Evolutionary conservation across 805 yeast genomes (phyloP), one percentile per base, ranked within the genome.

Genomic region (Zygosaccharomyces lentus): DNA sequence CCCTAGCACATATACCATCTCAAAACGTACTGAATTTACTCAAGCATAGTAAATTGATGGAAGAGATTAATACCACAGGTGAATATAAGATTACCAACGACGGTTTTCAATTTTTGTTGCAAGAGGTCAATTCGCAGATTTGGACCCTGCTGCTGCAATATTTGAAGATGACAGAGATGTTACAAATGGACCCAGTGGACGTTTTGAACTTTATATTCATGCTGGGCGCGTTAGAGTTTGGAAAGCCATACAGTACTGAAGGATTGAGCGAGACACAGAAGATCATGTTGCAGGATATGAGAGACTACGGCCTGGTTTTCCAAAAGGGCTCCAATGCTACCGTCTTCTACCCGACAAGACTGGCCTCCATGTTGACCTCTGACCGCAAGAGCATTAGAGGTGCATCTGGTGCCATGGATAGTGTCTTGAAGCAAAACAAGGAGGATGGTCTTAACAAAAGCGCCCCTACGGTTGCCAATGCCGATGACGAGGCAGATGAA

Each of bases 141-240:
- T 93, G 99, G 99, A 83, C 96, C 0, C 69, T 93, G 34, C 69
- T 93, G 38, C 69, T 93, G 32, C 96, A 93, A 62, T 93, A 93
- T 62, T 69, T 93, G 50, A 84, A 86, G 61, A 77, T 87, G 74
- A 79, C 97, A 1, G 91, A 87, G 58, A 81, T 81, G 23, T 73
- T 87, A 42, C 80, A 86, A 58, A 87, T 90, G 96, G 96, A 93
- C 66, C 89, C 96, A 0, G 98, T 93, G 15, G 99, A 93, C 59
- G 96, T 93, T 30, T 72, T 93, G 37, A 90, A 91, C 65, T 93
- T 93, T 65, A 84, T 93, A 9, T 93, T 93, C 68, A 83, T 91
- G 80, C 71, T 93, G 35, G 98, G 98, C 5, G 86, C 96, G 1
- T 71, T 93, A 43, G 97, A 93, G 60, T 70, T 91, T 21, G 98